phyloP scores from a whole-genome alignment of 495 filamentous ascomycete species.

The Neurospora tetrasperma region DNA sequence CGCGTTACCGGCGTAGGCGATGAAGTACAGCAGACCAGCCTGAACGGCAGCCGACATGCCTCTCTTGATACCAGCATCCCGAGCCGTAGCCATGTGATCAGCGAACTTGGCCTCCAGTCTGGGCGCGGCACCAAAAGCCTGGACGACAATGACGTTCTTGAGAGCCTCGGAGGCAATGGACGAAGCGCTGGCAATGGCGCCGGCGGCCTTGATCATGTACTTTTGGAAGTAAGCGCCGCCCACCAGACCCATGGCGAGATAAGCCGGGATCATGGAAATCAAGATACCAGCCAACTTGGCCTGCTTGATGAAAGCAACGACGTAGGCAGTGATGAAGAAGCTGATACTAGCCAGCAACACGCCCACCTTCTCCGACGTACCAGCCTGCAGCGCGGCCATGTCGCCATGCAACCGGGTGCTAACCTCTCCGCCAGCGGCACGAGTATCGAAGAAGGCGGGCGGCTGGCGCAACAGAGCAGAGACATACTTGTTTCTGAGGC shows the following conservation, averaged over 20 bases:
- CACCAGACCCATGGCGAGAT: constrained; percentile 50
- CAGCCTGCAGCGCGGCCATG: constrained; percentile 47
- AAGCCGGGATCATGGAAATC: constrained; percentile 52
- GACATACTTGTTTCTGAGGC: constrained; percentile 50
- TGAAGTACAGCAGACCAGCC: constrained; percentile 65
- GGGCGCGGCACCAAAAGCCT: constrained; percentile 77
- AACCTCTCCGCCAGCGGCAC: constrained; percentile 44
- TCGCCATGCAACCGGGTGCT: constrained; percentile 49
- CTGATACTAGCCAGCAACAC: constrained; percentile 45
- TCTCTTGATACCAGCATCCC: constrained; percentile 62
- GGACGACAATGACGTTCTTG: constrained; percentile 75
- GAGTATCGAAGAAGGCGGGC: constrained; percentile 48
- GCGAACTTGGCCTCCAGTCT: constrained; percentile 75
- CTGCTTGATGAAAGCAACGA: constrained; percentile 53
- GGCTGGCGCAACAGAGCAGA: constrained; percentile 48
- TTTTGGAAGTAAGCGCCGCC: constrained; percentile 49
- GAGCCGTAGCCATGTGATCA: constrained; percentile 51
- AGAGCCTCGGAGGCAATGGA: constrained; percentile 86
- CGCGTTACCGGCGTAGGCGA: constrained; percentile 79
- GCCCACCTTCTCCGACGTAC: constrained; percentile 58
- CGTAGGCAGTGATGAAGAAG: constrained; percentile 52
- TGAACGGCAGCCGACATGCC: constrained; percentile 59
- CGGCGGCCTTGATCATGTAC: constrained; percentile 40
- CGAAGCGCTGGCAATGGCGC: constrained; percentile 34
- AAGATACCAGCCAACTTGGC: constrained; percentile 40